These are phyloP conservation scores for Pseudomonodictys pantanalensis DNA, from an alignment of 495 filamentous ascomycete genomes.

Conservation along the genomic window DNA sequence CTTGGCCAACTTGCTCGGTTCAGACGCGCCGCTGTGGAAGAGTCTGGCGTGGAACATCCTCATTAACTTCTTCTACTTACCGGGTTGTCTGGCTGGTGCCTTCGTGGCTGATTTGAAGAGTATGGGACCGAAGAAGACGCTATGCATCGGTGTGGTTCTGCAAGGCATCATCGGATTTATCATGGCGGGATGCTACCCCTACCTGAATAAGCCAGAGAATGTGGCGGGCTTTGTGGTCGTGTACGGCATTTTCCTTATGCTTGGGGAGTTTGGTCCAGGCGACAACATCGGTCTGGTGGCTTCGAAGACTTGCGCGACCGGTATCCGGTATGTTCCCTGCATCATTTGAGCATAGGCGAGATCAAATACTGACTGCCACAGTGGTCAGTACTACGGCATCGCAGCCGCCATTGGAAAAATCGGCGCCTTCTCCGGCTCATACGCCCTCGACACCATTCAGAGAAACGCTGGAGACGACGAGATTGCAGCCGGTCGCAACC, in stretches of 20 bases:
- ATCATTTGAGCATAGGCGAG: neutral
- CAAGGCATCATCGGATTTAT: slow-evolving; percentile 82
- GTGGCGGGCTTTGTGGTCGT: slow-evolving; percentile 77
- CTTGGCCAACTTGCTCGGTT: slow-evolving; percentile 61
- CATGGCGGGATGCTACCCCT: slow-evolving; percentile 73
- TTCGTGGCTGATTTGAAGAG: slow-evolving; percentile 61
- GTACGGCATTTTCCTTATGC: slow-evolving; percentile 73
- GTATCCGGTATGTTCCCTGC: slow-evolving; percentile 52
- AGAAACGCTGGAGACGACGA: slow-evolving; percentile 56
- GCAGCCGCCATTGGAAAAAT: slow-evolving; percentile 83
- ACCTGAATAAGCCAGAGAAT: slow-evolving; percentile 58
- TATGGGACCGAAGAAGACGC: slow-evolving; percentile 69
- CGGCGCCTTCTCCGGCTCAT: slow-evolving; percentile 86
- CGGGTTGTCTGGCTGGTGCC: slow-evolving; percentile 73
- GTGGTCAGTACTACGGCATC: slow-evolving; percentile 88
- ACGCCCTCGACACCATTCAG: slow-evolving; percentile 71
- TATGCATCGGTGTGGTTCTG: slow-evolving; percentile 61
- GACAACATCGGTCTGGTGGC: slow-evolving; percentile 89
- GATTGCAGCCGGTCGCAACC: slow-evolving; percentile 66
- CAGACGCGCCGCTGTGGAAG: slow-evolving; percentile 60
- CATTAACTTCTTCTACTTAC: slow-evolving; percentile 82
- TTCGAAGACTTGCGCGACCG: slow-evolving; percentile 82
- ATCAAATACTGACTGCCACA: neutral
- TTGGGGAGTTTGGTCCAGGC: slow-evolving; percentile 84
- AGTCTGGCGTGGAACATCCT: slow-evolving; percentile 83